Base-by-base conservation (phyloP, 2,329 filamentous ascomycete species). In the Apiospora sp. region DNA sequence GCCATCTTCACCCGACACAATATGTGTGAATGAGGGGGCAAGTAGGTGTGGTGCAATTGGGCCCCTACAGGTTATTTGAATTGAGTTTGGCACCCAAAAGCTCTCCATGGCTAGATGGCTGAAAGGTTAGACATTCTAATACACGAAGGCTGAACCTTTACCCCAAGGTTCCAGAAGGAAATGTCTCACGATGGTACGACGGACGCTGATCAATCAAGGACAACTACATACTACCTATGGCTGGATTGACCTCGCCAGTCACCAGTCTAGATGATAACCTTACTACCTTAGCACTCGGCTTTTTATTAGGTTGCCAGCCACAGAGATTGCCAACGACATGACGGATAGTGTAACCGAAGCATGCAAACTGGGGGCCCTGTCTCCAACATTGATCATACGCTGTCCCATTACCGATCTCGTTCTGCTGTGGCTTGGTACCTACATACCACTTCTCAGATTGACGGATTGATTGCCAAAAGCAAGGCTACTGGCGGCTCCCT, bases 401-500 rank as follows among this genome's bases (percentile, higher is more conserved):
- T 64, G n/a, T 64, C 58, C 34, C 30, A 37, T n/a, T 64, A 37
- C 58, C 58, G 30, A 64, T 64, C 58, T 64, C 54, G 16, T 61
- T 22, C 27, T 34, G 27, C 10, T 61, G 54, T 61, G 54, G 58
- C 58, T 64, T 64, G 54, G 54, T 41, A 64, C 22, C 19, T 64
- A 64, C 58, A 64, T 64, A n/a, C 19, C 58, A 41, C 58, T 64
- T 37, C 30, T 64, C 58, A 37, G 58, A 64, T 41, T 64, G 58
- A 34, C 19, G 58, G 58, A n/a, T 41, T 64, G 30, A 37, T 64
- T 64, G 58, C 34, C 58, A 64, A 64, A 64, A 64, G 58, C 58
- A 64, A 64, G 58, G 58, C 58, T 64, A 34, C 58, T 37, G 58
- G 41, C 37, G 37, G 37, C 37, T 41, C 37, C 7, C 37, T 41